These are phyloP conservation scores for Linum tenue DNA, from an alignment of 345 rosid genomes.

Conservation along the genomic window DNA sequence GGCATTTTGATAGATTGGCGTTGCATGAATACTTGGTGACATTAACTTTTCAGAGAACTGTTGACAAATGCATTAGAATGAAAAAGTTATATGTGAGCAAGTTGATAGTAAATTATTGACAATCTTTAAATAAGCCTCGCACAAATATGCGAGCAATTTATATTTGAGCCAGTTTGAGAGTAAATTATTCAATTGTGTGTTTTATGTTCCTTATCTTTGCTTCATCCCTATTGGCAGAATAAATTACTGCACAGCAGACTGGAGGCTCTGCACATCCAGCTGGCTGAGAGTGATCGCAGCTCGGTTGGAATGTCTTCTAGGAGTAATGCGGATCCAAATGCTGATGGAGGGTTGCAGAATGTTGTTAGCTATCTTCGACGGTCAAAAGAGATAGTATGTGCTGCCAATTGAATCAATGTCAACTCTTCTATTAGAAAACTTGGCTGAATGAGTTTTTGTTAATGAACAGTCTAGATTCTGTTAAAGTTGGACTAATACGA, in stretches of 20 bases:
- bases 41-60: background rate
- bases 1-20: background rate
- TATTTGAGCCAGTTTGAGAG: background rate
- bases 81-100: background rate
- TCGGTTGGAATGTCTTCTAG: slow-evolving; percentile 43
- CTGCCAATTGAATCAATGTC: slow-evolving; percentile 1
- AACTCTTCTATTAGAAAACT: background rate
- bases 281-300: slow-evolving; percentile 61
- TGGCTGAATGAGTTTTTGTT: no score
- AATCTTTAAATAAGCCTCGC: background rate
- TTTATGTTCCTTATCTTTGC: background rate
- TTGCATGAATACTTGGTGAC: background rate
- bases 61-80: background rate
- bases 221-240: background rate
- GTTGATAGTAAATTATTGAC: background rate
- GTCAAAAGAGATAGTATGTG: slow-evolving; percentile 75
- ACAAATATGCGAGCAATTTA: background rate
- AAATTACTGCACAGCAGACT: slow-evolving; percentile 2
- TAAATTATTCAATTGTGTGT: background rate
- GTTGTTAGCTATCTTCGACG: slow-evolving; percentile 78
- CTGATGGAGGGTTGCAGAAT: slow-evolving; percentile 65
- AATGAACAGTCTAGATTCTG: background rate
- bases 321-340: slow-evolving; percentile 30
- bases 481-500: background rate
- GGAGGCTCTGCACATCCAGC: slow-evolving; percentile 8